Evolutionary conservation across 257 asterid genomes (phyloP), one percentile per base, ranked within the genome.

Genomic region (Solanum virginianum): DNA sequence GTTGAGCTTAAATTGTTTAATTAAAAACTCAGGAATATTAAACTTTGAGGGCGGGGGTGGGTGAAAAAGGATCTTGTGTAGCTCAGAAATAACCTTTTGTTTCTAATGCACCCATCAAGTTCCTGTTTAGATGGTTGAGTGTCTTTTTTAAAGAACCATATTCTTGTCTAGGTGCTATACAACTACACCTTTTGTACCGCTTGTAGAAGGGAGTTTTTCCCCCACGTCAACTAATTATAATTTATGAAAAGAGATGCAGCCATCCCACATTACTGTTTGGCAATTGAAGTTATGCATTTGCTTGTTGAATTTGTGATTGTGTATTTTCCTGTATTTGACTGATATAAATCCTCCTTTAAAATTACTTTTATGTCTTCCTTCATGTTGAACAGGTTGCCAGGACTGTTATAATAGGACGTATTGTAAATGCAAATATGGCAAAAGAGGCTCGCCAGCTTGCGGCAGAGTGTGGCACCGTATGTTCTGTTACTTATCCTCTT

Each of bases 361-460:
- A 66, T 60, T 26, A 87, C 41, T 87, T 71, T 4, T 3, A 45
- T 85, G 47, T 47, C 62, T 29, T 51, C 72, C 32, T 75, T 87
- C 63, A 77, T 89, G 85, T 57, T 85, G 79, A 91, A 90, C 92
- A 97, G 99, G 95, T 94, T 85, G 97, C 98, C 75, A 95, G 88
- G 92, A 97, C 98, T 2, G 97, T 94, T 84, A 85, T 97, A 89
- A 86, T 97, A 80, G 99, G 99, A 51, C 95, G 97, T 85, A 97
- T 94, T 87, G 90, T 91, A 82, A 85, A 85, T 88, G 90, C 79
- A 85, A 91, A 90, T 62, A 94, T 95, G 97, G 97, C 95, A 20
- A 92, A 92, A 87, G 98, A 94, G 85, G 97, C 93, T 90, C 98
- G 95, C 86, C 90, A 86, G 82, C 85, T 81, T 81, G 98, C 97